Evolutionary conservation across 306 rosid genomes (phyloP).

Genomic region (Adenanthera pavonina): DNA sequence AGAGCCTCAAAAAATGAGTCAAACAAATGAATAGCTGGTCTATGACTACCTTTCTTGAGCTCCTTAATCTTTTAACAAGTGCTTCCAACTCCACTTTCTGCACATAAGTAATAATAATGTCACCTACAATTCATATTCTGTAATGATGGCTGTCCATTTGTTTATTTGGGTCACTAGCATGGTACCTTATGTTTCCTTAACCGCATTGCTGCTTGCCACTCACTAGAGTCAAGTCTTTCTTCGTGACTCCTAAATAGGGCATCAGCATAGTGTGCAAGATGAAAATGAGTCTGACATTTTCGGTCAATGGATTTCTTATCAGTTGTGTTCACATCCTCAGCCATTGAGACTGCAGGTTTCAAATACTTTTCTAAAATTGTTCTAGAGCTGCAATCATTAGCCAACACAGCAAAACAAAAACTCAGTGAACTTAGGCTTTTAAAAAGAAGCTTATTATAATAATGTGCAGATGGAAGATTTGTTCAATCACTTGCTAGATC

Average conservation of each 20-base stretch:
- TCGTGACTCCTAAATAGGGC: conserved; percentile 88
- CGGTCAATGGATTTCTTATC: conserved; percentile 62
- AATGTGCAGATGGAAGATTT: conserved; percentile 32
- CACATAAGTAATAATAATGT: conserved; percentile 31
- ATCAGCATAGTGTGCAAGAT: conserved; percentile 94
- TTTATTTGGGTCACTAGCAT: conserved; percentile 26
- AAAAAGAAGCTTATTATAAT: conserved; percentile 1
- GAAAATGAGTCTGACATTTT: conserved; percentile 78
- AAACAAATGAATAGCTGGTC: conserved; percentile 13
- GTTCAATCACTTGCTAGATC: conserved; percentile 86
- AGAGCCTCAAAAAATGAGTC: conserved; percentile 24
- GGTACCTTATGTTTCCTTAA: conserved; percentile 89
- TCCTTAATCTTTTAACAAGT: conserved; percentile 67
- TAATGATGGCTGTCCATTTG: background rate
- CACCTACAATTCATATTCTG: conserved; percentile 22
- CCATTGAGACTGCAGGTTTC: conserved; percentile 85
- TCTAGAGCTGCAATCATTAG: conserved; percentile 77
- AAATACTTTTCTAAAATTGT: conserved; percentile 90
- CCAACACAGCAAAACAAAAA: conserved; percentile 27
- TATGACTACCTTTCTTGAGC: conserved; percentile 69
- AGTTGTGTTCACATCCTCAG: conserved; percentile 64
- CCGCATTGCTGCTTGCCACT: conserved; percentile 94
- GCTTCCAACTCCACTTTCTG: conserved; percentile 89
- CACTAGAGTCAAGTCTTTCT: conserved; percentile 85
- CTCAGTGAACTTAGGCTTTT: conserved; percentile 13